Evolutionary conservation across 1,139 yeast species (phyloP).

Genomic region (Casaregolazyma suthepensis): DNA sequence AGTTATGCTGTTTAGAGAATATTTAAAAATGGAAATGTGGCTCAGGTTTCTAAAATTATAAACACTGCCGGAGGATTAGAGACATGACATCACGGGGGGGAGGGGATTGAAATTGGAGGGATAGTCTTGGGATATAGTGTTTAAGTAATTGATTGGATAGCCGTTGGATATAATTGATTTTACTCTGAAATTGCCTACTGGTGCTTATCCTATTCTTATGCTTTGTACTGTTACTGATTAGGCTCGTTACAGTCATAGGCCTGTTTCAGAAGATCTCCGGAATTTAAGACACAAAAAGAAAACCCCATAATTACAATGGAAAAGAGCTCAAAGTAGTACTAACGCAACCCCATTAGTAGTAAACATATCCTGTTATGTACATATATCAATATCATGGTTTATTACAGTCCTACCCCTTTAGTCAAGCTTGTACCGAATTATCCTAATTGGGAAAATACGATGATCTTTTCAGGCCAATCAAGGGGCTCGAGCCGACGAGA

Average conservation of each 20-base stretch:
- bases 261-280: background rate
- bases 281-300: background rate
- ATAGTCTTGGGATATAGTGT: background rate
- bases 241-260: background rate
- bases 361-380: background rate
- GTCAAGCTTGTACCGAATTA: background rate
- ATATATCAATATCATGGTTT: background rate
- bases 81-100: background rate
- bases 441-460: background rate
- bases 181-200: too few species aligned
- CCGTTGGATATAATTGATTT: too few species aligned
- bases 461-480: background rate
- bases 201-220: background rate
- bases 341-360: background rate
- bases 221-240: background rate
- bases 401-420: background rate
- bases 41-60: background rate
- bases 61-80: background rate
- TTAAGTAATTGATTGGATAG: too few species aligned
- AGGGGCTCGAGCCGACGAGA: background rate
- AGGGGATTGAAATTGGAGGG: background rate
- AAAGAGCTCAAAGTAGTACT: background rate
- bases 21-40: background rate
- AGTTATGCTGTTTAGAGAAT: background rate
- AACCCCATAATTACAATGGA: background rate